These are phyloP conservation scores for Evansstolkia leycettana DNA, from an alignment of 495 filamentous ascomycete species.

Conservation along the genomic window DNA sequence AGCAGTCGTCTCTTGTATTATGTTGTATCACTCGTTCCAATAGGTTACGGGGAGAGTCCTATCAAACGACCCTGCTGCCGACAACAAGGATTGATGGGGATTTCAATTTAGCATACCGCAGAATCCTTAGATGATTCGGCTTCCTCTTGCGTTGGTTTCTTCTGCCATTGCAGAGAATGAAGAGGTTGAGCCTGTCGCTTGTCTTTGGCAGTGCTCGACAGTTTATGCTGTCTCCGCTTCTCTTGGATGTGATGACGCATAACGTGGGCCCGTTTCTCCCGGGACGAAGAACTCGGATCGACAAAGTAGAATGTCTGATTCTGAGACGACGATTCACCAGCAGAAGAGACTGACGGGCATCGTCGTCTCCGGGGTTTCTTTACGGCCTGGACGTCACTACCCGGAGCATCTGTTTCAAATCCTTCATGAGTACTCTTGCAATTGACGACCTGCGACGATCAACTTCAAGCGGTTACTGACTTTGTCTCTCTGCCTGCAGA, in stretches of 20 bases:
- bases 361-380: constrained; percentile 16
- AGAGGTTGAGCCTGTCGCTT: constrained; percentile 7
- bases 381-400: background rate
- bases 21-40: too few relatives aligned
- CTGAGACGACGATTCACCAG: constrained; percentile 10
- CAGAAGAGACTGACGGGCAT: constrained; percentile 6
- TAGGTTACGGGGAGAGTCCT: too few relatives aligned
- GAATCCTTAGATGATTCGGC: background rate
- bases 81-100: too few relatives aligned
- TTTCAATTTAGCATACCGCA: constrained; percentile 19
- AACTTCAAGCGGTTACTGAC: too few relatives aligned
- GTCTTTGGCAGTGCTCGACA: constrained; percentile 9
- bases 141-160: constrained; percentile 3
- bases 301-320: constrained; percentile 34
- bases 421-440: too few relatives aligned
- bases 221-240: constrained; percentile 27
- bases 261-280: constrained; percentile 35
- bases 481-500: too few relatives aligned
- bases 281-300: constrained; percentile 29
- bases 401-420: too few relatives aligned
- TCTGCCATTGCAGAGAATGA: constrained; percentile 16
- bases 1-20: background rate
- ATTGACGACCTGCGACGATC: too few relatives aligned
- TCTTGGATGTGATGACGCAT: constrained; percentile 39
- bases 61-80: too few relatives aligned